phyloP scores from a whole-genome alignment of 805 yeast species.

The Starmerella asiatica region DNA sequence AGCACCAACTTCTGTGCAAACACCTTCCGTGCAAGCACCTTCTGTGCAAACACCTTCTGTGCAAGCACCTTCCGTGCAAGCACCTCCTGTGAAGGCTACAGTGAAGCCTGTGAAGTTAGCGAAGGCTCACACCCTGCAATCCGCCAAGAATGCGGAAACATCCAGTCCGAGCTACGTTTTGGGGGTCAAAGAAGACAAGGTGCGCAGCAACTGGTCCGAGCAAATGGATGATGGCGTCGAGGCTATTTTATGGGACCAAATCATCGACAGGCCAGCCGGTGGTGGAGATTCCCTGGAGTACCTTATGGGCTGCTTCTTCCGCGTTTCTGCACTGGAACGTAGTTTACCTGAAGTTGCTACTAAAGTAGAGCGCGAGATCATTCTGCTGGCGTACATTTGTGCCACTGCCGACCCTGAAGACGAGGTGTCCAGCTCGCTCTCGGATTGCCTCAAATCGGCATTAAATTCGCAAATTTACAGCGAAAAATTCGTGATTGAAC shows the following conservation, averaged over 20 bases:
- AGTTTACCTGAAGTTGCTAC: conserved; percentile 2
- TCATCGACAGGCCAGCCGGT: neutral
- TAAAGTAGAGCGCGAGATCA: conserved; percentile 6
- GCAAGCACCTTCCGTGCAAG: neutral
- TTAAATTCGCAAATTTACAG: conserved; percentile 1
- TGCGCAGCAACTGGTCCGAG: conserved; percentile 1
- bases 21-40: neutral
- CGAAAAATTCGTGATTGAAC: neutral
- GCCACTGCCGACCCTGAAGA: conserved; percentile 19
- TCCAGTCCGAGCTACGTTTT: conserved; percentile 2
- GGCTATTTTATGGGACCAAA: neutral
- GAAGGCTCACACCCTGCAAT: neutral
- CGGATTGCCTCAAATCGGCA: neutral
- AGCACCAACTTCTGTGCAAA: neutral
- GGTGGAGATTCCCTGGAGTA: conserved; percentile 5
- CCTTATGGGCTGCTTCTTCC: conserved; percentile 9
- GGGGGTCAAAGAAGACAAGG: neutral
- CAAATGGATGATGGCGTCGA: neutral
- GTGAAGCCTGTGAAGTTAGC: neutral
- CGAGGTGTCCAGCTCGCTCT: conserved; percentile 5
- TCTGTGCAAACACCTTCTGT: neutral
- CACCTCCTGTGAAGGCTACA: neutral
- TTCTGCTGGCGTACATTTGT: conserved; percentile 13
- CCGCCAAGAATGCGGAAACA: neutral
- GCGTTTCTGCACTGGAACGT: conserved; percentile 6